A percentile compares a stretch with the other conserved stretches of the same genome.
Evolutionary conservation across 371 early-diverging fungal genomes (phyloP).

Genomic region (Funneliformis caledonium): DNA sequence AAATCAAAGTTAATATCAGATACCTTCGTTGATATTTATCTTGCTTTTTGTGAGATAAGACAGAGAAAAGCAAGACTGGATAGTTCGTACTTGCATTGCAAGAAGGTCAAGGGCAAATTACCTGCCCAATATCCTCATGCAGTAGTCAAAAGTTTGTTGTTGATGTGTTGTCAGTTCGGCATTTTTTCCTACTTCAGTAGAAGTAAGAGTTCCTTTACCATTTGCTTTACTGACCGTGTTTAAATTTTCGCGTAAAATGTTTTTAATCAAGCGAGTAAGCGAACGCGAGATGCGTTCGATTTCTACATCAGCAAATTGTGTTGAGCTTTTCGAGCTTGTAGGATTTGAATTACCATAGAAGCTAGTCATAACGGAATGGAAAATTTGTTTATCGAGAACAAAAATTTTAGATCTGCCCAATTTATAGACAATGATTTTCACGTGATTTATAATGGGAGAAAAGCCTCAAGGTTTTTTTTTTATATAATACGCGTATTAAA

Average conservation of each 20-base stretch:
- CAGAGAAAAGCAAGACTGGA: neutral
- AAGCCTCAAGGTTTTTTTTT: no score
- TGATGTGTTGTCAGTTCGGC: constrained; percentile 40
- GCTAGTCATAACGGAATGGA: neutral
- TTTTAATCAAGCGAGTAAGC: constrained; percentile 23
- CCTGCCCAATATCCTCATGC: constrained; percentile 54
- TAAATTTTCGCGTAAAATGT: constrained; percentile 6
- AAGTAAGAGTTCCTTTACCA: neutral
- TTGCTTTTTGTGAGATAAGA: neutral
- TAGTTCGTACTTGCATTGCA: neutral
- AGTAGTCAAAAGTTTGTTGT: constrained; percentile 49
- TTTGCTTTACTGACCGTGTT: neutral
- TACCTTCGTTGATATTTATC: neutral
- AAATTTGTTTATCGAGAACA: neutral
- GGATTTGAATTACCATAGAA: neutral
- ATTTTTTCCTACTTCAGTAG: neutral
- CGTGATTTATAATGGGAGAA: no score
- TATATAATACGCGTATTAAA: no score
- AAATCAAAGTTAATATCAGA: neutral
- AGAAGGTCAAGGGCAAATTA: constrained; percentile 29
- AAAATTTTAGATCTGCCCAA: no score
- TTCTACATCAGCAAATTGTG: neutral
- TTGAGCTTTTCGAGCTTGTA: neutral
- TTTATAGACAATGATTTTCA: no score
- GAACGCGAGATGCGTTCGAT: constrained; percentile 19